Conservation (phyloP, 1,284 basidiomycete species). For the Cryptococcus depauperatus region DNA sequence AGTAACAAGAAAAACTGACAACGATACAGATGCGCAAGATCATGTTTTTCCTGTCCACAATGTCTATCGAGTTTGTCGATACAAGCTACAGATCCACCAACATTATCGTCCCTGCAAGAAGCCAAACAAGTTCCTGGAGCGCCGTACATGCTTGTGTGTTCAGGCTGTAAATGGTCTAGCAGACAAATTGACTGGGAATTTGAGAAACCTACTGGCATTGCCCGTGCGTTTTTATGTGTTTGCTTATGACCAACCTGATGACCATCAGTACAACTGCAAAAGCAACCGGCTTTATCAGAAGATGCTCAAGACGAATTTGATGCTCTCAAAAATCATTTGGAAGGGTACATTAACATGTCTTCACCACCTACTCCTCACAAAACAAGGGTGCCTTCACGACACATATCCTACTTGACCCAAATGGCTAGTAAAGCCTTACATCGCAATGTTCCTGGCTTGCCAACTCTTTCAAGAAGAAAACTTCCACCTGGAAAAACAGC, state of each 20-base stretch:
- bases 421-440: slow-evolving; percentile 37
- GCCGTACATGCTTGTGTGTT: slow-evolving; percentile 85
- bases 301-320: slow-evolving; percentile 77
- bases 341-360: slow-evolving; percentile 56
- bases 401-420: slow-evolving; percentile 39
- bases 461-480: slow-evolving; percentile 16
- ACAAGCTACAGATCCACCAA: slow-evolving; percentile 61
- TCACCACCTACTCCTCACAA: slow-evolving; percentile 12
- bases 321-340: slow-evolving; percentile 85
- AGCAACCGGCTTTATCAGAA: slow-evolving; percentile 72
- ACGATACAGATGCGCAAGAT: slow-evolving; percentile 74
- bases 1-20: neutral
- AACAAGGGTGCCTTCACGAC: slow-evolving; percentile 26
- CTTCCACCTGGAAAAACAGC: neutral
- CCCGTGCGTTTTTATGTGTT: slow-evolving; percentile 52
- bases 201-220: slow-evolving; percentile 91
- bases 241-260: slow-evolving; percentile 2
- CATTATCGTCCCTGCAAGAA: slow-evolving; percentile 39
- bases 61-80: slow-evolving; percentile 82
- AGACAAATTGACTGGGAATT: slow-evolving; percentile 81
- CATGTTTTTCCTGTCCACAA: slow-evolving; percentile 92
- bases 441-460: slow-evolving; percentile 29
- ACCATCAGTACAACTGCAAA: slow-evolving; percentile 70
- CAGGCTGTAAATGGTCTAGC: slow-evolving; percentile 91
- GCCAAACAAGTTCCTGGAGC: slow-evolving; percentile 51